phyloP scores from a whole-genome alignment of 1,139 yeast genomes.

The Yamadazyma spencermartinsiae region DNA sequence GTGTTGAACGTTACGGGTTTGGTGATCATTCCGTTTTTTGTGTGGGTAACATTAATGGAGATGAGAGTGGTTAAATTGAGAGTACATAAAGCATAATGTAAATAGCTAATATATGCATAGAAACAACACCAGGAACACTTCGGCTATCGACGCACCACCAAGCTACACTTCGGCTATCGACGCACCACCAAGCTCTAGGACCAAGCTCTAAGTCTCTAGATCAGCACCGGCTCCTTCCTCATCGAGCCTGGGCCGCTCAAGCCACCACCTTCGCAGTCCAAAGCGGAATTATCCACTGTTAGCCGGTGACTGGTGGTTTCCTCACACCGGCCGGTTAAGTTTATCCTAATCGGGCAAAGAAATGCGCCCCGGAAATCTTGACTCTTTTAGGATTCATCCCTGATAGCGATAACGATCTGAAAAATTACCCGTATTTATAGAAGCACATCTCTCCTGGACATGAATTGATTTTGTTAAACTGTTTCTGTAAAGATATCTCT shows the following conservation, averaged over 20 bases:
- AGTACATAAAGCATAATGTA: too few relatives aligned
- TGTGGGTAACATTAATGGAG: conserved; percentile 19
- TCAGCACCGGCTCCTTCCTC: too few relatives aligned
- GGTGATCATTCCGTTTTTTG: conserved; percentile 26
- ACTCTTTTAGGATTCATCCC: conserved; percentile 7
- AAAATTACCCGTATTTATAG: background rate
- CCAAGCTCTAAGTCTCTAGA: too few relatives aligned
- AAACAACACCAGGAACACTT: too few relatives aligned
- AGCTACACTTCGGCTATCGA: too few relatives aligned
- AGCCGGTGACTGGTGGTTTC: background rate
- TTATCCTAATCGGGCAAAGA: background rate
- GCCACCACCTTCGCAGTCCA: background rate
- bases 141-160: too few relatives aligned
- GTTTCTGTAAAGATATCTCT: background rate
- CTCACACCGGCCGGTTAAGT: background rate
- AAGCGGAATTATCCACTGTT: background rate
- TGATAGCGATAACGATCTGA: conserved; percentile 6
- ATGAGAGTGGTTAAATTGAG: background rate
- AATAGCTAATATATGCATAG: too few relatives aligned
- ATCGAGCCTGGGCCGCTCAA: too few relatives aligned
- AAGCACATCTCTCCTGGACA: too few relatives aligned
- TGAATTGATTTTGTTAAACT: background rate
- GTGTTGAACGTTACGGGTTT: conserved; percentile 26
- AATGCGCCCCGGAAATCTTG: conserved; percentile 10
- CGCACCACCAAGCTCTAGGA: too few relatives aligned